Conservation (phyloP, 2,329 filamentous ascomycete genomes). For the Ophiostoma australiae region DNA sequence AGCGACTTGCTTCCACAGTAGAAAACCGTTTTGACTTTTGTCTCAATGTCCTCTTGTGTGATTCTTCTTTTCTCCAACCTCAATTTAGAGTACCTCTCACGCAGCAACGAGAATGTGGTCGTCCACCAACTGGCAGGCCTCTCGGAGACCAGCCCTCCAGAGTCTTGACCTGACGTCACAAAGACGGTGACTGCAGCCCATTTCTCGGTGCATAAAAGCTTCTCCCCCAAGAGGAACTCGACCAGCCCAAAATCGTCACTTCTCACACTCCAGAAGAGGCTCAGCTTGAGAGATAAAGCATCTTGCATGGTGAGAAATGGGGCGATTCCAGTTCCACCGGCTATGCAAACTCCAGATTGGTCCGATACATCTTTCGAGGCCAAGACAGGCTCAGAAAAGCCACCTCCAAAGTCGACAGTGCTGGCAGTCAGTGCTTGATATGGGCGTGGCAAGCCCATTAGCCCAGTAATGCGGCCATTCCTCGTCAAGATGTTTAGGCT, state of each 20-base stretch:
- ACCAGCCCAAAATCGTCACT: neutral
- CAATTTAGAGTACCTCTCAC: neutral
- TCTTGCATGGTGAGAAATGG: neutral
- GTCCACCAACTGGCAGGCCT: neutral
- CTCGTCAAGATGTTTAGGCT: conserved; percentile 21
- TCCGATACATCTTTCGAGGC: neutral
- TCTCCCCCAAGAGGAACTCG: neutral
- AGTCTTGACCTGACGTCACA: neutral
- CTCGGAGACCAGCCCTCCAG: neutral
- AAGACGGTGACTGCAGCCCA: neutral
- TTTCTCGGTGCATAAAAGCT: neutral
- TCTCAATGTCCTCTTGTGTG: neutral
- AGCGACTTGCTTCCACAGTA: conserved; percentile 31
- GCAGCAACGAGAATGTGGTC: neutral
- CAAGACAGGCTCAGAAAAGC: neutral
- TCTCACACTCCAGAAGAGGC: neutral
- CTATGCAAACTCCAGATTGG: neutral
- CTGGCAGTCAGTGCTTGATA: conserved; percentile 23
- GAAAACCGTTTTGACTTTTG: neutral
- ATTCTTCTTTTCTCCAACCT: neutral
- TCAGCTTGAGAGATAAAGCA: neutral
- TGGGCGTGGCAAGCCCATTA: conserved; percentile 28
- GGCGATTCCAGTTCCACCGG: neutral
- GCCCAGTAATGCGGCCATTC: conserved; percentile 28
- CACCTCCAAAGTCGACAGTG: conserved; percentile 26